A percentile compares a stretch with the other conserved stretches of the same genome.
Evolutionary conservation across 2,329 filamentous ascomycete genomes (phyloP).

Genomic region (Cladorrhinum sp.): DNA sequence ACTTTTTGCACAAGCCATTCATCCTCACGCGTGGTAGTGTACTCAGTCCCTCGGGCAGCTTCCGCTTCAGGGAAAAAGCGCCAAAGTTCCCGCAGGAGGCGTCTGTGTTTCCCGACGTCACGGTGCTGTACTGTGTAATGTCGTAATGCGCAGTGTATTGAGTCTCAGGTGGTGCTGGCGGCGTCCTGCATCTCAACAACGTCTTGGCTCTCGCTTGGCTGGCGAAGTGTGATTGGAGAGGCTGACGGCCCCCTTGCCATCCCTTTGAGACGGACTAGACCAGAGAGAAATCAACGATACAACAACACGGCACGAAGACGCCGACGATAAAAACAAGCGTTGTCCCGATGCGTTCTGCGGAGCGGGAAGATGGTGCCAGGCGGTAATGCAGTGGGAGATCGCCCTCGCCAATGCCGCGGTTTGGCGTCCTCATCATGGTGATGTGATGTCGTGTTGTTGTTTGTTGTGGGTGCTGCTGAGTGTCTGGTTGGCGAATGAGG

Average conservation of each 20-base stretch:
- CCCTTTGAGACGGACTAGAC: not conserved
- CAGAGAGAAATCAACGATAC: not conserved
- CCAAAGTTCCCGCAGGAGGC: not conserved
- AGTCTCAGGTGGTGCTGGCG: not conserved
- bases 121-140: not conserved
- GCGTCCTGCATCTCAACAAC: not conserved
- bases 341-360: slow-evolving; percentile 5
- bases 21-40: no score
- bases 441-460: not conserved
- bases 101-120: not conserved
- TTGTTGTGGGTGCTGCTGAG: not conserved
- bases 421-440: slow-evolving; percentile 16
- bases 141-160: not conserved
- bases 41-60: not conserved
- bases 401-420: slow-evolving; percentile 20
- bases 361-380: slow-evolving; percentile 7
- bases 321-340: not conserved
- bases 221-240: not conserved
- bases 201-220: not conserved
- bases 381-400: slow-evolving; percentile 23
- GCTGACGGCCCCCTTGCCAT: not conserved
- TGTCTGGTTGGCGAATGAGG: slow-evolving; percentile 8
- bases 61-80: not conserved
- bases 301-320: not conserved
- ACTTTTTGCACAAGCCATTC: no score